phyloP scores from a whole-genome alignment of 306 rosid genomes.

The Rosa rugosa region DNA sequence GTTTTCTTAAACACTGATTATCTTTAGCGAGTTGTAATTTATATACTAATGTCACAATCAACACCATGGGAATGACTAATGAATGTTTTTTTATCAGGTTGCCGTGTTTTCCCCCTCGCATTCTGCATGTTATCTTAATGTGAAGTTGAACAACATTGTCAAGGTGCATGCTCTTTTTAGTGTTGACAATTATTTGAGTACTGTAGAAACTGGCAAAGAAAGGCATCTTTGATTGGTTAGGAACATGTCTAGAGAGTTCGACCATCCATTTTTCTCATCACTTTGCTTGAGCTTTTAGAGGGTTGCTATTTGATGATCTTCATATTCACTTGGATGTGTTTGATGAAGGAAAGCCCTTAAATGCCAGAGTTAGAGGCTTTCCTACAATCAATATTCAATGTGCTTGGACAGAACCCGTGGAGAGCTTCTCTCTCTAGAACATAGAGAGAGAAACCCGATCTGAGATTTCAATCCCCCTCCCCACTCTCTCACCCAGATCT shows the following conservation, averaged over 20 bases:
- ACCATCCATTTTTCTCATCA: neutral
- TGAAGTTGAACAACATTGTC: constrained; percentile 60
- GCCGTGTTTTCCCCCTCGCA: constrained; percentile 68
- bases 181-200: neutral
- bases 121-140: constrained; percentile 56
- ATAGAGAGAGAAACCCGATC: too few relatives aligned
- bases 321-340: neutral
- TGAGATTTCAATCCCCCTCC: too few relatives aligned
- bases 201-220: neutral
- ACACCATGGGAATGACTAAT: constrained; percentile 12
- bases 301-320: neutral
- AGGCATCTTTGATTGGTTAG: neutral
- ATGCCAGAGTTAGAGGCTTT: neutral
- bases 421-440: neutral
- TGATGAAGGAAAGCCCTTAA: constrained; percentile 1
- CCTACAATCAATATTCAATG: neutral
- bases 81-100: constrained; percentile 44
- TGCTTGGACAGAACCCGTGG: too few relatives aligned
- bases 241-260: neutral
- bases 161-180: constrained; percentile 45
- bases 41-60: neutral
- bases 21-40: too few relatives aligned
- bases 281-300: neutral
- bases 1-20: too few relatives aligned
- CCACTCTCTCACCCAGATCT: too few relatives aligned